Conservation (phyloP, 176 grass and related monocot genomes). For the Cenchrus americanus region DNA sequence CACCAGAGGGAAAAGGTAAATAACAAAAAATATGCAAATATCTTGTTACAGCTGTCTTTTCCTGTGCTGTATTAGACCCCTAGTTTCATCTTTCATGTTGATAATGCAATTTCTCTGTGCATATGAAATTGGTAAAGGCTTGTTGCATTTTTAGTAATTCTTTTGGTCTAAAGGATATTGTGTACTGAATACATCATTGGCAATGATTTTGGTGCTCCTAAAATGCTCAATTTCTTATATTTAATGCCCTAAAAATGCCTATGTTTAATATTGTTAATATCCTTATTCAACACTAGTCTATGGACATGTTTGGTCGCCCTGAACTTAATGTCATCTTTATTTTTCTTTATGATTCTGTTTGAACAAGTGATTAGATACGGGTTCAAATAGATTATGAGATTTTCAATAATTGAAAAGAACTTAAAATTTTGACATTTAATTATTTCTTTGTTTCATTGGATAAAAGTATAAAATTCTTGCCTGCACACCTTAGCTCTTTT, state of each 20-base stretch:
- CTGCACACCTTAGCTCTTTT: neutral
- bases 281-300: neutral
- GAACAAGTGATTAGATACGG: neutral
- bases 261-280: constrained; percentile 10
- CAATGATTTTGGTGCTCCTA: neutral
- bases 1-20: constrained; percentile 75
- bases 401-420: neutral
- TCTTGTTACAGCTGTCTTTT: neutral
- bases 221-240: neutral
- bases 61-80: neutral
- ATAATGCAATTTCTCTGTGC: constrained; percentile 2
- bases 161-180: neutral
- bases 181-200: neutral
- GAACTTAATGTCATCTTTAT: neutral
- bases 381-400: neutral
- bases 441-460: constrained; percentile 6
- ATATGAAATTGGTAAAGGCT: constrained; percentile 14
- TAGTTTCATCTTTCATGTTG: neutral
- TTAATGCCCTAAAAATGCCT: neutral
- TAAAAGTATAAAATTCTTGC: neutral
- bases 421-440: neutral
- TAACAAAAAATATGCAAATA: constrained; percentile 15
- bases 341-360: neutral
- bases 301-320: constrained; percentile 28
- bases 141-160: constrained; percentile 19